These are phyloP conservation scores for Phenoliferia sp. DNA, from an alignment of 1,284 basidiomycete species.

Conservation along the genomic window DNA sequence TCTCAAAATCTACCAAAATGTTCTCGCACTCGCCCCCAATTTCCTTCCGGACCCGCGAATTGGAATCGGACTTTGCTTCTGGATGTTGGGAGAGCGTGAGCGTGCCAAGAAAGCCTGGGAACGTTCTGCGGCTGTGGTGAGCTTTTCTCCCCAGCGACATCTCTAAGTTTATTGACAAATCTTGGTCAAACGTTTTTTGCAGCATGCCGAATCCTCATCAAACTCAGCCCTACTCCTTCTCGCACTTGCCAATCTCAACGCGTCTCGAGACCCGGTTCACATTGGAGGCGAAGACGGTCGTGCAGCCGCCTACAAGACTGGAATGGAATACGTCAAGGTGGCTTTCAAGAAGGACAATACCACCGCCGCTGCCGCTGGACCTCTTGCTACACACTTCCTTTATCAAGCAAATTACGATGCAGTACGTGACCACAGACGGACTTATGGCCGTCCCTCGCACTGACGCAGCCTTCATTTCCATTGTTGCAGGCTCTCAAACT, in stretches of 20 bases:
- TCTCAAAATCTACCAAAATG: constrained; percentile 74
- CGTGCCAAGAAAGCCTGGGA: constrained; percentile 83
- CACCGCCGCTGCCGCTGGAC: constrained; percentile 71
- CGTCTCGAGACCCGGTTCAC: constrained; percentile 61
- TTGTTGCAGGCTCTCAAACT: constrained; percentile 75
- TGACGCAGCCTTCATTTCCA: too few relatives aligned
- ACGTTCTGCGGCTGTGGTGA: constrained; percentile 70
- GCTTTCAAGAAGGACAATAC: constrained; percentile 72
- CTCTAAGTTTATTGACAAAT: background rate
- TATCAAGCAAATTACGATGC: constrained; percentile 27
- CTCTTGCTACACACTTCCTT: constrained; percentile 54
- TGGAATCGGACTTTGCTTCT: constrained; percentile 86
- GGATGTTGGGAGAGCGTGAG: constrained; percentile 72
- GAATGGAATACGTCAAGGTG: constrained; percentile 55
- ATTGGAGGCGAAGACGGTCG: constrained; percentile 55
- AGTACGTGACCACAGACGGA: constrained; percentile 49
- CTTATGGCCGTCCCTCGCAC: too few relatives aligned
- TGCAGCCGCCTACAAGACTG: constrained; percentile 51
- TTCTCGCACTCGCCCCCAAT: constrained; percentile 67
- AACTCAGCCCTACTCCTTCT: constrained; percentile 60
- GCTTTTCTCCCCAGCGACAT: constrained; percentile 38
- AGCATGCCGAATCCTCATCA: constrained; percentile 74
- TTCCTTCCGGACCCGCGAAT: constrained; percentile 85
- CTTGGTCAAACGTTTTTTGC: background rate
- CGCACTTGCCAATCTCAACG: constrained; percentile 76